Conservation (phyloP, 345 rosid genomes). For the Euphorbia pulcherrima region DNA sequence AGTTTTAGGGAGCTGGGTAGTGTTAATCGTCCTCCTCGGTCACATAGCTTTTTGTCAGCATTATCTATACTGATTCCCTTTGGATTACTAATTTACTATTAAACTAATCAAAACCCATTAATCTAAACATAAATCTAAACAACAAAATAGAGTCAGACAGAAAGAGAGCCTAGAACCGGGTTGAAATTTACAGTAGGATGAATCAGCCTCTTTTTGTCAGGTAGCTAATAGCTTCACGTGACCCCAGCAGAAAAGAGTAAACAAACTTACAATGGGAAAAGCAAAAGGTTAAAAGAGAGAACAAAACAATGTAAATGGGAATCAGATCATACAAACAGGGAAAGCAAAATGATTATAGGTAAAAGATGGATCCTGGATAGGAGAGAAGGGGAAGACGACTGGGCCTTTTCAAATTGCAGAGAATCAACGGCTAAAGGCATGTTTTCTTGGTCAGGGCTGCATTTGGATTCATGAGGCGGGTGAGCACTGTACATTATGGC, state of each 20-base stretch:
- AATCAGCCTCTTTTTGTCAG: slow-evolving; percentile 28
- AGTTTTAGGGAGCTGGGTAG: slow-evolving; percentile 18
- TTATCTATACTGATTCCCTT: slow-evolving; percentile 11
- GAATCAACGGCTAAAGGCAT: slow-evolving; percentile 99
- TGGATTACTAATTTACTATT: neutral
- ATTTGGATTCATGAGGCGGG: slow-evolving; percentile 68
- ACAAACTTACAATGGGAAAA: neutral
- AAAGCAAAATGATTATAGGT: slow-evolving; percentile 29
- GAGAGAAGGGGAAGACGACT: slow-evolving; percentile 36
- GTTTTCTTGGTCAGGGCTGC: slow-evolving; percentile 98
- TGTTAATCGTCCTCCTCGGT: neutral
- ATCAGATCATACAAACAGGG: slow-evolving; percentile 18
- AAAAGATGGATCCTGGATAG: slow-evolving; percentile 30
- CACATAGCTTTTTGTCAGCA: neutral
- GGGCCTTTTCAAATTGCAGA: slow-evolving; percentile 57
- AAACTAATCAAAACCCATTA: neutral
- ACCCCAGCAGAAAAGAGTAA: slow-evolving; percentile 3
- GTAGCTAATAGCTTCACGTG: slow-evolving; percentile 48
- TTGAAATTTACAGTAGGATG: slow-evolving; percentile 20
- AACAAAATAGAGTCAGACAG: no score
- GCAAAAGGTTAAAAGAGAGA: neutral
- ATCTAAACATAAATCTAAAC: neutral
- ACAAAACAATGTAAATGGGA: neutral
- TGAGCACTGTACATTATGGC: slow-evolving; percentile 89
- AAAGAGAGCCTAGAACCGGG: neutral